These are phyloP conservation scores for Mucor irregularis DNA, from an alignment of 371 early-diverging fungal genomes.

Conservation along the genomic window DNA sequence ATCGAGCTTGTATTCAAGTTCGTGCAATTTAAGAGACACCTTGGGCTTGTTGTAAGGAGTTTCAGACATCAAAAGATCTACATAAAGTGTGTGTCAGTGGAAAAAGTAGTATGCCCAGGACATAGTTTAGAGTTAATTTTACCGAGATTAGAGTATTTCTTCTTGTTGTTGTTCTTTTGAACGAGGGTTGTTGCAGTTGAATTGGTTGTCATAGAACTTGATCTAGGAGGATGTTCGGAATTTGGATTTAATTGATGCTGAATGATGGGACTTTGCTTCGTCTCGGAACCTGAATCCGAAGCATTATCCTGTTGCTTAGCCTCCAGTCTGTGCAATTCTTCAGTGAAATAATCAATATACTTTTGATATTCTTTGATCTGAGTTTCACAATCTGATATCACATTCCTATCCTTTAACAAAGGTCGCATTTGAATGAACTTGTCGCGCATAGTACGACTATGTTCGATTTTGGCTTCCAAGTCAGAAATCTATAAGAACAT, in stretches of 20 bases:
- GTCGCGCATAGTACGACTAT: constrained; percentile 66
- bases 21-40: constrained; percentile 83
- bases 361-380: constrained; percentile 78
- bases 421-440: constrained; percentile 72
- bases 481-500: constrained; percentile 44
- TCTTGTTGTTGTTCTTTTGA: constrained; percentile 22
- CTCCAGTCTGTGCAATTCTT: constrained; percentile 67
- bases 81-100: constrained; percentile 1
- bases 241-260: not conserved
- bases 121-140: constrained; percentile 18
- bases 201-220: constrained; percentile 25
- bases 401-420: constrained; percentile 68
- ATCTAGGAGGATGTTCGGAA: constrained; percentile 22
- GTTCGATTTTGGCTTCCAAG: constrained; percentile 57
- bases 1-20: constrained; percentile 84
- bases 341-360: constrained; percentile 79
- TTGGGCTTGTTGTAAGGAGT: constrained; percentile 82
- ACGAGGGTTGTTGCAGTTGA: not conserved
- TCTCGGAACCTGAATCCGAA: constrained; percentile 20
- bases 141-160: constrained; percentile 57
- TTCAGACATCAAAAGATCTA: constrained; percentile 73
- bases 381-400: constrained; percentile 76
- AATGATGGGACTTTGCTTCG: constrained; percentile 8
- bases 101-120: not conserved
- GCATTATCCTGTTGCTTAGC: constrained; percentile 28